Conservation (phyloP, 352 stramenopile genomes). For the Phytophthora sp. region DNA sequence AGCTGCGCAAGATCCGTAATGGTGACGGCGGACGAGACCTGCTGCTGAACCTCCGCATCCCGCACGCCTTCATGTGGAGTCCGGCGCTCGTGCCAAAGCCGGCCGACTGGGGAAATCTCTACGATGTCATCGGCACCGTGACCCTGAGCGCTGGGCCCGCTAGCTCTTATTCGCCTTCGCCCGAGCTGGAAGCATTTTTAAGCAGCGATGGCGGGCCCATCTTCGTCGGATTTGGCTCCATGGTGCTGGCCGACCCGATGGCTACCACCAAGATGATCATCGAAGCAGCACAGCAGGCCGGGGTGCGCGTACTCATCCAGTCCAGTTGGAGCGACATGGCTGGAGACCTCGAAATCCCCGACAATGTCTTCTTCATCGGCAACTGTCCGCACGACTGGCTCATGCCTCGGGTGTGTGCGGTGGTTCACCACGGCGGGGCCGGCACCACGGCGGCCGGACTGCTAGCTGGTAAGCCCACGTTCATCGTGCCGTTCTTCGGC, state of each 20-base stretch:
- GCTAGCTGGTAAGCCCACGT: slow-evolving; percentile 88
- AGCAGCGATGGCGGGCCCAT: slow-evolving; percentile 67
- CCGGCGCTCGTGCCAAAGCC: slow-evolving; percentile 18
- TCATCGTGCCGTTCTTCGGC: slow-evolving; percentile 95
- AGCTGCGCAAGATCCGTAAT: slow-evolving; percentile 21
- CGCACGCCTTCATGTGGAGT: slow-evolving; percentile 28
- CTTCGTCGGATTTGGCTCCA: slow-evolving; percentile 94
- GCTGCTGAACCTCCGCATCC: slow-evolving; percentile 18
- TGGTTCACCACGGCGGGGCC: slow-evolving; percentile 80
- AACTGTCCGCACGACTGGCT: slow-evolving; percentile 92
- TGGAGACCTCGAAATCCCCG: slow-evolving; percentile 42
- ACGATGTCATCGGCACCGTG: slow-evolving; percentile 27
- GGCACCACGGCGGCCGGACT: slow-evolving; percentile 93
- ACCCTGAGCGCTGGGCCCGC: background rate
- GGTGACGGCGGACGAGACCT: slow-evolving; percentile 10
- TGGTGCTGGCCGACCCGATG: slow-evolving; percentile 87
- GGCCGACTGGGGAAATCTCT: slow-evolving; percentile 15
- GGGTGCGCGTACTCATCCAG: slow-evolving; percentile 88
- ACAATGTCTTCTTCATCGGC: slow-evolving; percentile 68
- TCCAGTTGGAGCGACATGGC: slow-evolving; percentile 85
- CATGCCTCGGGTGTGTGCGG: slow-evolving; percentile 82
- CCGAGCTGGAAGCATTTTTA: slow-evolving; percentile 36
- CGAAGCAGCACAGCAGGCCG: slow-evolving; percentile 58
- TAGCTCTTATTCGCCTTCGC: slow-evolving; percentile 10
- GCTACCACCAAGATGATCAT: slow-evolving; percentile 84